Base-by-base conservation (phyloP, 2,329 filamentous ascomycete genomes). In the Aspergillus sp. region DNA sequence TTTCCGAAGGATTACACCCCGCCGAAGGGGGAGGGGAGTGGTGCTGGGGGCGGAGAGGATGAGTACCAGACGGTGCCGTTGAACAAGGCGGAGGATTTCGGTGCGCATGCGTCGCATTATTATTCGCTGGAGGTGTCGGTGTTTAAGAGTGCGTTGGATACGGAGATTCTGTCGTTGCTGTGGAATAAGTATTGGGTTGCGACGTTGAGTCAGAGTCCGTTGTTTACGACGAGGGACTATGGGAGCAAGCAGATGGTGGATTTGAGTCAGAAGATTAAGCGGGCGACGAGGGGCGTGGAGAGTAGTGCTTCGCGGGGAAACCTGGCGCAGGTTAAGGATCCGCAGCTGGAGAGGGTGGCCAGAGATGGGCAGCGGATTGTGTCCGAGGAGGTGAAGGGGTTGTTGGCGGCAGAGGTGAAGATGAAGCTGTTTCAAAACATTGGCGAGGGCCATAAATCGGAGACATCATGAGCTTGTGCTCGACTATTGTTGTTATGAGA, bases 121-220 rank as follows among this genome's bases (percentile, higher is more conserved):
- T 99, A 99, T 78, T 84, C 90, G 13, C 85, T 99, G 5, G 91
- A 96, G 63, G 91, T 98, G 13, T 92, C 92, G 32, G 92, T 96
- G 78, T 99, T 92, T 84, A 98, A 98, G 80, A 95, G 91, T 65
- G 90, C 90, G 0, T 88, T 99, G 28, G 95, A 99, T 78, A 85
- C 88, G 2, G 90, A 92, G 69, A 84, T 99, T 23, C 83, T 99
- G 5, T 91, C 96, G 71, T 85, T 92, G 55, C 82, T 99, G 30
- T 98, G 95, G 95, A 97, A 97, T 81, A 98, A 98, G 78, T 99
- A 99, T 82, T 79, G 77, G 95, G 93, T 97, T 36, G 91, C 96
- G 72, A 99, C 95, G 5, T 85, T 99, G 19, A 96, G 92, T 32
- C 91, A 96, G 69, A 95, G 88, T 68, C 93, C 94, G 21, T 84